Evolutionary conservation across 2,329 filamentous ascomycete genomes (phyloP).

Genomic region (Pseudogymnoascus sp.): DNA sequence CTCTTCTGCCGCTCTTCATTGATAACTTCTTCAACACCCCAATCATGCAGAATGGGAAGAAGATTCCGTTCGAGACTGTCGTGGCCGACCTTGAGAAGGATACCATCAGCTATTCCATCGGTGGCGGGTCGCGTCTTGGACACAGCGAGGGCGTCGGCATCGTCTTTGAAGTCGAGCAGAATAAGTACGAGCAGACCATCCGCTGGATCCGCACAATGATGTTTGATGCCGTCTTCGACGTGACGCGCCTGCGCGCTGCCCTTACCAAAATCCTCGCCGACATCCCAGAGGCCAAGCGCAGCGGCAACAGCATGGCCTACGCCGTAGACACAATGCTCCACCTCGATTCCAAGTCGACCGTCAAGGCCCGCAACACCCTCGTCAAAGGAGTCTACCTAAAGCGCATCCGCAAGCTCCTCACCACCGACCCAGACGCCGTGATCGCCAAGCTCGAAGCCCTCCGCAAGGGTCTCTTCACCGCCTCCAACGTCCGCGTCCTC

Average conservation of each 20-base stretch:
- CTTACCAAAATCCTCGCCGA: constrained; percentile 81
- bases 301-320: constrained; percentile 59
- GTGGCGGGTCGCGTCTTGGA: constrained; percentile 57
- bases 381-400: constrained; percentile 85
- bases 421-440: constrained; percentile 65
- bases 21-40: constrained; percentile 95
- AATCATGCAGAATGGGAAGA: constrained; percentile 65
- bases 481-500: constrained; percentile 76
- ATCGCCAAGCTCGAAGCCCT: constrained; percentile 71
- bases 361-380: constrained; percentile 70
- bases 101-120: constrained; percentile 74
- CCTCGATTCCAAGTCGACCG: constrained; percentile 64
- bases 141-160: constrained; percentile 77
- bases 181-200: constrained; percentile 77
- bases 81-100: constrained; percentile 86
- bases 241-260: constrained; percentile 51
- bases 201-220: constrained; percentile 79
- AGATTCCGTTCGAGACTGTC: constrained; percentile 81
- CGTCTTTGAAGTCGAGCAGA: constrained; percentile 75
- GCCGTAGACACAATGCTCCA: constrained; percentile 71
- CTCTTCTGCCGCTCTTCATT: constrained; percentile 73
- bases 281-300: constrained; percentile 84
- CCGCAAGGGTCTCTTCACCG: constrained; percentile 66
- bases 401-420: constrained; percentile 71
- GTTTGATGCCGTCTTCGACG: constrained; percentile 82